These are phyloP conservation scores for Cystobasidium tubakii DNA, from an alignment of 768 basidiomycete species.

Conservation along the genomic window DNA sequence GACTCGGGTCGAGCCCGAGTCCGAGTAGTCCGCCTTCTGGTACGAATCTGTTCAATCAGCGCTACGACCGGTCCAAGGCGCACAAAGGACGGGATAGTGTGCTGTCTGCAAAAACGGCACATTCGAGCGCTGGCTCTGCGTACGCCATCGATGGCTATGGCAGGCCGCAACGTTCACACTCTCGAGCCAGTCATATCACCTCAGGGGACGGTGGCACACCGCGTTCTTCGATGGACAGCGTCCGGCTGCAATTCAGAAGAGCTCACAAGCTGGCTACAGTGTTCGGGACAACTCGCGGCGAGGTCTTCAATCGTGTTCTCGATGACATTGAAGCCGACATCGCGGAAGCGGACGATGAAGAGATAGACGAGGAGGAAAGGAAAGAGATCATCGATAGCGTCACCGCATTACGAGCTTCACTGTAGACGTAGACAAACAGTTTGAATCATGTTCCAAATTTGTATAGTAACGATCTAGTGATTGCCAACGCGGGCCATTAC, in stretches of 20 bases:
- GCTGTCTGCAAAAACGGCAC: not conserved
- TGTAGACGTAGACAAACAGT: too few relatives aligned
- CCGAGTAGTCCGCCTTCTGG: not conserved
- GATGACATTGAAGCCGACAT: constrained; percentile 30
- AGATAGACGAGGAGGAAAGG: constrained; percentile 18
- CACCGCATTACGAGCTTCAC: not conserved
- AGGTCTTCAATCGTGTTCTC: constrained; percentile 25
- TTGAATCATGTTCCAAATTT: too few relatives aligned
- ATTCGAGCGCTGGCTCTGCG: constrained; percentile 7
- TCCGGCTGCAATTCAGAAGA: constrained; percentile 22
- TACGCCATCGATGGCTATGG: not conserved
- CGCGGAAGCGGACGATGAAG: constrained; percentile 14
- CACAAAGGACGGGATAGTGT: not conserved
- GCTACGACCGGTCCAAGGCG: not conserved
- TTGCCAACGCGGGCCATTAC: too few relatives aligned
- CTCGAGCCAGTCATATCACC: not conserved
- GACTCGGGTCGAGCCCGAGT: not conserved
- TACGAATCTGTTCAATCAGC: not conserved
- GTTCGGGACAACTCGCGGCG: constrained; percentile 26
- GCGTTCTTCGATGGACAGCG: constrained; percentile 26
- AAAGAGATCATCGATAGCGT: constrained; percentile 20
- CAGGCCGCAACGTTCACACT: not conserved
- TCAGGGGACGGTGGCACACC: not conserved
- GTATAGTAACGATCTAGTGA: too few relatives aligned
- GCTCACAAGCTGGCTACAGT: constrained; percentile 24